Base-by-base conservation (phyloP, 331 rosid species). In the Prunus yedoensis region DNA sequence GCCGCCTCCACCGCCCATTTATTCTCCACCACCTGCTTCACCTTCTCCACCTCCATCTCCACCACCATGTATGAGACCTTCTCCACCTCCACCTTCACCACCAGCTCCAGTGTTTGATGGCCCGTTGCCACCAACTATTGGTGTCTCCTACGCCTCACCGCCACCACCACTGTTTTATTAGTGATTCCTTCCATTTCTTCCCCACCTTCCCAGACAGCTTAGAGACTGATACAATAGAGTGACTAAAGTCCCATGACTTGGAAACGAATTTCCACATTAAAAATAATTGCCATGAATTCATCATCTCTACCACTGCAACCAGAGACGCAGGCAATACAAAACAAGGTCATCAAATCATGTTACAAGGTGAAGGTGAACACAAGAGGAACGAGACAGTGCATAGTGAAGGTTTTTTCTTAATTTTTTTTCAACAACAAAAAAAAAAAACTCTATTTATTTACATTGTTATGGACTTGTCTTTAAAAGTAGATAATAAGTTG, bases 111-210 rank as follows among this genome's bases (percentile, higher is more conserved):
- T 38, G 32, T 43, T 71, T 28, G 17, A 81, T 30, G 41, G 74
- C 18, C 74, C 27, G 4, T 18, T 23, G 69, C 64, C 68, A 28
- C 80, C 54, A 32, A 28, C 64, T 51, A n/a, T 62, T 11, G 77
- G 64, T 30, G 46, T 65, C 10, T 11, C 70, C 73, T 21, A 57
- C 17, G 50, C 27, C 58, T 56, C 77, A 27, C 78, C 77, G 20
- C 65, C 81, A 54, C 74, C 84, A 15, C 80, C 71, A 62, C 77
- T 27, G 23, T 70, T 70, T 45, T 21, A 70, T 41, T 65, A 70
- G 32, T 56, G 73, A 76, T 65, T 76, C 73, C 54, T 63, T 50
- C 13, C 28, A 28, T 6, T 41, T 78, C 13, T 71, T 78, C 23
- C 53, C 51, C 27, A 70, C 58, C 28, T 72, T 10, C 6, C 6